These are phyloP conservation scores for Tuber umbilicatum DNA, from an alignment of 495 filamentous ascomycete species.

Conservation along the genomic window DNA sequence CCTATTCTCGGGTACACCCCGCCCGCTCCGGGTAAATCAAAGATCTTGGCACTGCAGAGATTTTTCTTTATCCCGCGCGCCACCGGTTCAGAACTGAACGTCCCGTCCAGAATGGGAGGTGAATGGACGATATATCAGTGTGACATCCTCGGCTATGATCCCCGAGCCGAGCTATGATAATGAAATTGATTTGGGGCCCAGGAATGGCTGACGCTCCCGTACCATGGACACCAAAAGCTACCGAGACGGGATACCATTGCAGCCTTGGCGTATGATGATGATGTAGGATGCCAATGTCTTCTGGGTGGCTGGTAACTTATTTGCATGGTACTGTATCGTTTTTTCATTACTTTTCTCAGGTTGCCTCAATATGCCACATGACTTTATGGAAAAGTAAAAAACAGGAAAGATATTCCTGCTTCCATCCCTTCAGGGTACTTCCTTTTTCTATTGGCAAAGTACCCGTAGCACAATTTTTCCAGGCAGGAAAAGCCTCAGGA, in stretches of 20 bases:
- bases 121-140: neutral
- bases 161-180: neutral
- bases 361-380: neutral
- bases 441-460: neutral
- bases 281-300: neutral
- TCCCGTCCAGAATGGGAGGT: neutral
- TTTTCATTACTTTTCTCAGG: neutral
- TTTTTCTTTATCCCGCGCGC: neutral
- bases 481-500: neutral
- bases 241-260: neutral
- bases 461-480: neutral
- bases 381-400: neutral
- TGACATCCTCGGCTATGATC: neutral
- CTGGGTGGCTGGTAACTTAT: neutral
- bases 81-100: neutral
- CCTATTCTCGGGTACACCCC: neutral
- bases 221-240: neutral
- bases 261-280: neutral
- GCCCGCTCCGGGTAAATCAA: neutral
- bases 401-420: neutral
- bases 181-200: neutral
- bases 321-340: neutral
- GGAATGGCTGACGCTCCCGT: slow-evolving; percentile 2
- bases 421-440: neutral
- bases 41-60: neutral